Evolutionary conservation across 2,329 filamentous ascomycete species (phyloP), one percentile per base, ranked within the genome.

Genomic region (Apiospora arundinis): DNA sequence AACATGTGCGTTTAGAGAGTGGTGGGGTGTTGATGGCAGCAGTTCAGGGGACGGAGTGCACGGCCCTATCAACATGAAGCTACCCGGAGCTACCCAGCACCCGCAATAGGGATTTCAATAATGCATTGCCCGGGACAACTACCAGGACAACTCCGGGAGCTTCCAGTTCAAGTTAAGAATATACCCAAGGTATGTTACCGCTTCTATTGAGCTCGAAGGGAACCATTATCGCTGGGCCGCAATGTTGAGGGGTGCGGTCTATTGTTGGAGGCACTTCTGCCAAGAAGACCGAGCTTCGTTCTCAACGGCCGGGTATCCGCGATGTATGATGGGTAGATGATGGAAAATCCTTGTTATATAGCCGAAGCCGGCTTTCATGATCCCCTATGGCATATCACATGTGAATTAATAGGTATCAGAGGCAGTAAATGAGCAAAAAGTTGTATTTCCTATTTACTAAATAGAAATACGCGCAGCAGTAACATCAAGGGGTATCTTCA

Each of bases 401-500:
- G 6, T 25, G 37, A 60, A 37, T 5, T 32, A 9, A 32, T 32
- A n/a, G n/a, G n/a, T n/a, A 60, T 21, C 18, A 32, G 52, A 32
- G 4, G 25, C 49, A 37, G 2, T 37, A 21, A 8, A 60, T 60
- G 16, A 56, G 14, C 18, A 56, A 14, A 32, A 4, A 14, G 16
- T 7, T 32, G 25, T 18, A 7, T 56, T 32, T 60, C 16, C 52
- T 37, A 60, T 8, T 3, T 21, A 37, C 28, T 18, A 46, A 46
- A 28, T 21, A 16, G 11, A 4, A 23, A 45, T 9, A 32, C 23
- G 65, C n/a, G 28, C 45, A 45, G n/a, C 37, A 23, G 16, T 6
- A 68, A 48, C 7, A 68, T 32, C 66, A 63, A 63, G 56, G 56
- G 56, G 56, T 63, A 63, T 63, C 56, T 63, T 40, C 18, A 37